Percentiles rank a stretch among this genome's conserved stretches.
These are phyloP conservation scores for Mycena belliarum DNA, from an alignment of 768 basidiomycete species.

Conservation along the genomic window DNA sequence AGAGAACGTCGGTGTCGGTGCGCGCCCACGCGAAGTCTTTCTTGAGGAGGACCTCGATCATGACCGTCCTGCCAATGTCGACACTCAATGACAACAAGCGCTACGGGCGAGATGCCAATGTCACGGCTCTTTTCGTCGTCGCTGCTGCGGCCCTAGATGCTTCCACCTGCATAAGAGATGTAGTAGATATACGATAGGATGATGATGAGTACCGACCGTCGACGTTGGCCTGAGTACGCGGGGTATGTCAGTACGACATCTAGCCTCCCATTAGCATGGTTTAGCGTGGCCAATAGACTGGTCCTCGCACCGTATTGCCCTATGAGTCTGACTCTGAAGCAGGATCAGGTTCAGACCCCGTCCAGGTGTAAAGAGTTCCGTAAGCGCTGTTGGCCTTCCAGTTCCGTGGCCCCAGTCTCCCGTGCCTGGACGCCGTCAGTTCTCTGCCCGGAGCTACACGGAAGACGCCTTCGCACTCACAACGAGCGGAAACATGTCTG, in stretches of 20 bases:
- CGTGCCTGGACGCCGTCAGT: neutral
- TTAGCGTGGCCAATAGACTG: neutral
- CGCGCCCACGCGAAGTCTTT: slow-evolving; percentile 19
- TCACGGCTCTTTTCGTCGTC: slow-evolving; percentile 74
- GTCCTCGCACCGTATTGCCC: slow-evolving; percentile 48
- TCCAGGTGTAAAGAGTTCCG: slow-evolving; percentile 62
- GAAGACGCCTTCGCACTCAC: slow-evolving; percentile 34
- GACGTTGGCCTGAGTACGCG: slow-evolving; percentile 62
- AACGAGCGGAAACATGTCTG: slow-evolving; percentile 50
- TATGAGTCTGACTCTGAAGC: too few species aligned
- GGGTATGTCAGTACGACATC: slow-evolving; percentile 72
- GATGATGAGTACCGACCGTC: slow-evolving; percentile 40
- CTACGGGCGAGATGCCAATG: slow-evolving; percentile 53
- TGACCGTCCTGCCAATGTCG: neutral
- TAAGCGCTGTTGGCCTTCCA: slow-evolving; percentile 60
- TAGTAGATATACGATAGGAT: too few species aligned
- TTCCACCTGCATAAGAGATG: slow-evolving; percentile 43
- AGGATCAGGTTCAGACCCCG: slow-evolving; percentile 56
- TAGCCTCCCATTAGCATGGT: slow-evolving; percentile 22
- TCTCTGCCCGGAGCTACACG: too few species aligned
- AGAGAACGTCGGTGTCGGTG: slow-evolving; percentile 28
- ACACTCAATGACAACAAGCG: too few species aligned
- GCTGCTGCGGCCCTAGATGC: slow-evolving; percentile 76
- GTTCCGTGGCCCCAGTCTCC: slow-evolving; percentile 1
- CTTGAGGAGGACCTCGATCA: slow-evolving; percentile 21